Percentiles rank a stretch among this genome's conserved stretches.
Evolutionary conservation across 2,329 filamentous ascomycete genomes (phyloP).

Genomic region (Claviceps cyperi): DNA sequence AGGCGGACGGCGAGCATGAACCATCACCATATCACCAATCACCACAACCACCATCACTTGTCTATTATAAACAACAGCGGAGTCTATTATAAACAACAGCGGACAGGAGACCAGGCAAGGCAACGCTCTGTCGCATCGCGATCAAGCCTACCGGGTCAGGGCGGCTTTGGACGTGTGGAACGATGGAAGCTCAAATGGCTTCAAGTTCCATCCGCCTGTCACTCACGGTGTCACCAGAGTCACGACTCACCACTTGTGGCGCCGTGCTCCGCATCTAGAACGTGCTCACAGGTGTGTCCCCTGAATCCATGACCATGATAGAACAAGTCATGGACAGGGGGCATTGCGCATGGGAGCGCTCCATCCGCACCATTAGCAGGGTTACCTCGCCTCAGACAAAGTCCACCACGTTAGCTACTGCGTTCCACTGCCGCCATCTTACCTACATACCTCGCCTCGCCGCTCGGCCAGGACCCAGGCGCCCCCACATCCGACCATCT

Average conservation of each 20-base stretch:
- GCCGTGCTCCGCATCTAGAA: neutral
- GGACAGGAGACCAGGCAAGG: neutral
- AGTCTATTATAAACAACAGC: neutral
- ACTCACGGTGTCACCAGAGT: too few species aligned
- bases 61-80: neutral
- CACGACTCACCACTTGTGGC: too few species aligned
- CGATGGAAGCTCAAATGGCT: neutral
- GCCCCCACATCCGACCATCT: constrained; percentile 3
- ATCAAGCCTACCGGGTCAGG: neutral
- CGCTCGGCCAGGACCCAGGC: neutral
- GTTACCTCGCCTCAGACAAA: neutral
- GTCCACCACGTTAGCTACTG: neutral
- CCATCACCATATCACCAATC: neutral
- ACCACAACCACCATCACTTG: neutral
- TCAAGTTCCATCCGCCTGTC: neutral
- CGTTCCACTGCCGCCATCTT: constrained; percentile 1
- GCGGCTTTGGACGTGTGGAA: constrained; percentile 1
- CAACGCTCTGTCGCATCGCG: neutral
- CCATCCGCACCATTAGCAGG: constrained; percentile 4
- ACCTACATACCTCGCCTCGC: neutral
- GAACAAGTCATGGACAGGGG: constrained; percentile 1
- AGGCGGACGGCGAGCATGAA: neutral
- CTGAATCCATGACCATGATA: neutral
- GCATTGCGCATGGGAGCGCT: neutral
- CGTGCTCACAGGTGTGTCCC: neutral